These are phyloP conservation scores for Cucurbita pepo DNA, from an alignment of 306 rosid species.

Conservation along the genomic window DNA sequence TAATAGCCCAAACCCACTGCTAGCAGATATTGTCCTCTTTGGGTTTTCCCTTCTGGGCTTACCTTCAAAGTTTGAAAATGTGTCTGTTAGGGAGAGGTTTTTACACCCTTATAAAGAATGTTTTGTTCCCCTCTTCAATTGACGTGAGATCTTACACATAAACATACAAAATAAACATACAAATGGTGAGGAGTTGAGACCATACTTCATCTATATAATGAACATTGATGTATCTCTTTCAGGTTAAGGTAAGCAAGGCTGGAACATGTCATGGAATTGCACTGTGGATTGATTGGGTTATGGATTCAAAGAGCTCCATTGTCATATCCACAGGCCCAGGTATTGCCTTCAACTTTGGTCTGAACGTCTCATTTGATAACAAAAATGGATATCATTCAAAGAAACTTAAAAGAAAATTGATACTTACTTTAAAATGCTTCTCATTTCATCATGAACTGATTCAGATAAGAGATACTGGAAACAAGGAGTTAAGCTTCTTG, in stretches of 20 bases:
- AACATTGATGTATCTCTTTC: slow-evolving; percentile 9
- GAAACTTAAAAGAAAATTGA: not conserved
- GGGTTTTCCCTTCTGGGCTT: too few species aligned
- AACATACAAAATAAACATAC: not conserved
- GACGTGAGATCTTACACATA: too few species aligned
- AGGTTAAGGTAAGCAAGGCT: slow-evolving; percentile 42
- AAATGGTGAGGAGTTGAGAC: too few species aligned
- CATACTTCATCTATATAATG: not conserved
- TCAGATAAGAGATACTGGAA: slow-evolving; percentile 86
- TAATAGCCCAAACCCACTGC: too few species aligned
- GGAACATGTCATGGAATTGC: slow-evolving; percentile 81
- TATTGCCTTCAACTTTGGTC: slow-evolving; percentile 6
- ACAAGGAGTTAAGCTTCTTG: slow-evolving; percentile 84
- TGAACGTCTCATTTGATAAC: too few species aligned
- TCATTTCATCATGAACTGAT: slow-evolving; percentile 3
- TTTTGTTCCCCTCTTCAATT: too few species aligned
- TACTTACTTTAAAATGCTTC: not conserved
- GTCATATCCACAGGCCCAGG: slow-evolving; percentile 84
- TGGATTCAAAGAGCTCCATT: slow-evolving; percentile 48
- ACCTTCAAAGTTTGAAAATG: too few species aligned
- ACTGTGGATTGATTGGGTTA: slow-evolving; percentile 85
- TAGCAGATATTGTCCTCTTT: too few species aligned
- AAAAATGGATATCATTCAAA: too few species aligned
- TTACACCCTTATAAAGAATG: too few species aligned
- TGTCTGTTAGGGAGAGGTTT: too few species aligned